Percentiles rank a stretch among this genome's conserved stretches.
These are phyloP conservation scores for Fusarium odoratissimum DNA, from an alignment of 2,329 filamentous ascomycete species.

Conservation along the genomic window DNA sequence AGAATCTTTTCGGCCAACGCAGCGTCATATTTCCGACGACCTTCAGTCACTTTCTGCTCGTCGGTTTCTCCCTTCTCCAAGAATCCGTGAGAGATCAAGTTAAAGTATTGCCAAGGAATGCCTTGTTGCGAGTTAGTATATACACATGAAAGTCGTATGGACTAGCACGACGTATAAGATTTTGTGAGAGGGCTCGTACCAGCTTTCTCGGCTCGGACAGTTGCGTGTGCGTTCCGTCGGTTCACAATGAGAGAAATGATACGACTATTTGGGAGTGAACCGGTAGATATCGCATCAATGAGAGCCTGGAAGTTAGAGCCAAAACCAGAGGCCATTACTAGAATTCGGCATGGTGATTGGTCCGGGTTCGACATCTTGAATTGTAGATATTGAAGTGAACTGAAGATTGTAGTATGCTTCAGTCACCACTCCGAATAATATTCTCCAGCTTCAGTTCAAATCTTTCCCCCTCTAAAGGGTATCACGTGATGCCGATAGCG, in stretches of 20 bases:
- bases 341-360: constrained; percentile 60
- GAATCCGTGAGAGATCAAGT: constrained; percentile 69
- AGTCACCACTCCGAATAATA: not conserved
- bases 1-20: constrained; percentile 75
- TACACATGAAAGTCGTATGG: not conserved
- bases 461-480: constrained; percentile 25
- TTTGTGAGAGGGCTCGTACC: constrained; percentile 31
- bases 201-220: constrained; percentile 58
- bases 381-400: not conserved
- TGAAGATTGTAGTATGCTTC: not conserved
- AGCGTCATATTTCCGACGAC: constrained; percentile 78
- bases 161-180: not conserved
- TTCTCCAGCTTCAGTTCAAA: constrained; percentile 9
- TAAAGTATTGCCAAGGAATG: constrained; percentile 79
- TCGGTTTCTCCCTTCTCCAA: constrained; percentile 69
- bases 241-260: constrained; percentile 63
- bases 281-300: constrained; percentile 59
- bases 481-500: constrained; percentile 29
- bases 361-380: constrained; percentile 22
- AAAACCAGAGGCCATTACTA: constrained; percentile 78
- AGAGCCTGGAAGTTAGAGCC: constrained; percentile 86
- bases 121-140: constrained; percentile 11
- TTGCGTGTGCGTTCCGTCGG: constrained; percentile 60
- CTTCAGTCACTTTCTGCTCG: constrained; percentile 62
- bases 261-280: constrained; percentile 54